These are phyloP conservation scores for Vigna reflexopilosa DNA, from an alignment of 306 rosid species.

Conservation along the genomic window DNA sequence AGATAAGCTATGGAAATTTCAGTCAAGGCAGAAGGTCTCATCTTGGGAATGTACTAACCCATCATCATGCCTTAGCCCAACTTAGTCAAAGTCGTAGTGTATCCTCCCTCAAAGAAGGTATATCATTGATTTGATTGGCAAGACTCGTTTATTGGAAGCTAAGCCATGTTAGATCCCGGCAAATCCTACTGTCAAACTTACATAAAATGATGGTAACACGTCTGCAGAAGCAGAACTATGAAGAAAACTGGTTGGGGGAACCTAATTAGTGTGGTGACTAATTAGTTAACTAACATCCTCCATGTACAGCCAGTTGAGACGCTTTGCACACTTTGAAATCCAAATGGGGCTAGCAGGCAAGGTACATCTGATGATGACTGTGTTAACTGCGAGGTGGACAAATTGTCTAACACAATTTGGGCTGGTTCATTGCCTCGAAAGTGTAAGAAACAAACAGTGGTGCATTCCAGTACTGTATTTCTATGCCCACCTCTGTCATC, in stretches of 20 bases:
- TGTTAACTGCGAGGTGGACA: not conserved
- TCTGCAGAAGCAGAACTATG: not conserved
- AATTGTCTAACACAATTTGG: not conserved
- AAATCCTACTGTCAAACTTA: not conserved
- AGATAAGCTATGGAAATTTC: not conserved
- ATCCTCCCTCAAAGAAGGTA: slow-evolving; percentile 14
- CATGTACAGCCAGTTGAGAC: not conserved
- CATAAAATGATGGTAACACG: slow-evolving; percentile 6
- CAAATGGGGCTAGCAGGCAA: not conserved
- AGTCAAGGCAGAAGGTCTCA: not conserved
- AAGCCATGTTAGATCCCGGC: not conserved
- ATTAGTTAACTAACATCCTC: not conserved
- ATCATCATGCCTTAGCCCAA: not conserved
- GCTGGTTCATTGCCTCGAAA: not conserved
- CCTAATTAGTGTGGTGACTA: not conserved
- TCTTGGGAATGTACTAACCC: not conserved
- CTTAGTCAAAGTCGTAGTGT: not conserved
- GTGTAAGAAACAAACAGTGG: slow-evolving; percentile 20
- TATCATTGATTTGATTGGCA: slow-evolving; percentile 8
- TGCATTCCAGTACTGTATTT: not conserved
- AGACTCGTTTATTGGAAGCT: slow-evolving; percentile 5
- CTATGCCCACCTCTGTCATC: not conserved
- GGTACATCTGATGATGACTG: not conserved
- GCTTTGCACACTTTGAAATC: slow-evolving; percentile 8
- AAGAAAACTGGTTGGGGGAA: not conserved